Conservation (phyloP, 345 rosid species). For the Eucalyptus marginata region DNA sequence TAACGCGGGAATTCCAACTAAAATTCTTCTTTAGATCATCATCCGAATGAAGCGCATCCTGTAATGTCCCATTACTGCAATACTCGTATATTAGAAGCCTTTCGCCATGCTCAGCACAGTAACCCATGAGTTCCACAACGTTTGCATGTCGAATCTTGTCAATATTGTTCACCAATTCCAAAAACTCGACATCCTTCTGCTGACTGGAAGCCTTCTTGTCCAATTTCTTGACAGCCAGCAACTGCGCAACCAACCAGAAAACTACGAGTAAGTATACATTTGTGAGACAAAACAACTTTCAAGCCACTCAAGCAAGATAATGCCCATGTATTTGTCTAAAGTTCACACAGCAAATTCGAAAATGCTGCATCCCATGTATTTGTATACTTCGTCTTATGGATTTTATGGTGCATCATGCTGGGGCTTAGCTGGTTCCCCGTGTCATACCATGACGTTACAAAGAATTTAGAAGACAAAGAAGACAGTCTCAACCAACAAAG, state of each 20-base stretch:
- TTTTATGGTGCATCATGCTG: background rate
- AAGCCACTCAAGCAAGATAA: background rate
- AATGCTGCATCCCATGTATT: background rate
- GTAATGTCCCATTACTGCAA: conserved; percentile 76
- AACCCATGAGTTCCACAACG: conserved; percentile 83
- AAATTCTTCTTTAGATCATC: conserved; percentile 58
- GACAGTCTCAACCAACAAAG: background rate
- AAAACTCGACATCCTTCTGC: conserved; percentile 67
- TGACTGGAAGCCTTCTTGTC: conserved; percentile 57
- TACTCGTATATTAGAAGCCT: conserved; percentile 87
- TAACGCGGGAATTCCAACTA: conserved; percentile 75
- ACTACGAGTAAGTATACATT: background rate
- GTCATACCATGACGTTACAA: background rate
- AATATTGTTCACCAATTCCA: conserved; percentile 65
- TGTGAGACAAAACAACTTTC: background rate
- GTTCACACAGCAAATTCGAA: background rate
- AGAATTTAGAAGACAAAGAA: background rate
- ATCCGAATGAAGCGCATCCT: conserved; percentile 75
- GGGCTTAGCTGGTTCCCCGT: background rate
- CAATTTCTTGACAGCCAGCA: conserved; percentile 86
- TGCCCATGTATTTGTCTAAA: background rate
- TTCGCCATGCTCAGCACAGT: conserved; percentile 92
- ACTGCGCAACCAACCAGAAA: conserved; percentile 12
- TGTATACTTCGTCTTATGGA: background rate
- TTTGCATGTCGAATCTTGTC: conserved; percentile 81